Evolutionary conservation across 2,329 filamentous ascomycete species (phyloP), one percentile per base, ranked within the genome.

Genomic region (Colletotrichum neosansevieriae): DNA sequence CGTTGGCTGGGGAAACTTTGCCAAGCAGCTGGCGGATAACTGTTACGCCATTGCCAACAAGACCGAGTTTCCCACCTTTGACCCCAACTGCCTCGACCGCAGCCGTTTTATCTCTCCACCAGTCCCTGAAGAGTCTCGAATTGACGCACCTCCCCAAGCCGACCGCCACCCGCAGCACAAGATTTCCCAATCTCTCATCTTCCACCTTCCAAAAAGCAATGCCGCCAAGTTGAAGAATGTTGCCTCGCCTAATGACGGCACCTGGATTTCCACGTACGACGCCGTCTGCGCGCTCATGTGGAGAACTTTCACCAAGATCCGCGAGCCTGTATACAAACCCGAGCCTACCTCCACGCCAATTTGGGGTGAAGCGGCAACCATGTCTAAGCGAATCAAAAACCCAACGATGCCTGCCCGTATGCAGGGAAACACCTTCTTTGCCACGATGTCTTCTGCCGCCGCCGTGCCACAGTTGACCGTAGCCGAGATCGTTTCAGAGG

Each of bases 211-310:
- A 2, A 79, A 78, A 71, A 82, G 80, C 74, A 83, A 82, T 65
- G 78, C 79, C 1, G 78, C 76, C 0, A 72, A 77, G 58, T 71
- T 84, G 10, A 84, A 84, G 67, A 72, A 69, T 6, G 73, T 76
- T 1, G 80, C 80, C 0, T 72, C 57, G 2, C 78, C 79, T 0
- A 58, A 71, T 0, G 78, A 79, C 19, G 77, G 75, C 10, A 72
- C 73, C 36, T 82, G 81, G 80, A 77, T 84, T 40, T 84, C 82
- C 4, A 83, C 80, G 4, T 83, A 83, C 67, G 82, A 84, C 58
- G 81, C 81, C 29, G 76, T 79, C 64, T 75, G 75, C 4, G 80
- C 81, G 12, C 78, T 79, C 36, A 75, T 83, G 11, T 83, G 81
- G 80, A 79, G 81, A 2, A 73, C 73, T 1, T 67, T 82, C 1